These are phyloP conservation scores for Kwoniella pini DNA, from an alignment of 768 basidiomycete genomes.

Conservation along the genomic window DNA sequence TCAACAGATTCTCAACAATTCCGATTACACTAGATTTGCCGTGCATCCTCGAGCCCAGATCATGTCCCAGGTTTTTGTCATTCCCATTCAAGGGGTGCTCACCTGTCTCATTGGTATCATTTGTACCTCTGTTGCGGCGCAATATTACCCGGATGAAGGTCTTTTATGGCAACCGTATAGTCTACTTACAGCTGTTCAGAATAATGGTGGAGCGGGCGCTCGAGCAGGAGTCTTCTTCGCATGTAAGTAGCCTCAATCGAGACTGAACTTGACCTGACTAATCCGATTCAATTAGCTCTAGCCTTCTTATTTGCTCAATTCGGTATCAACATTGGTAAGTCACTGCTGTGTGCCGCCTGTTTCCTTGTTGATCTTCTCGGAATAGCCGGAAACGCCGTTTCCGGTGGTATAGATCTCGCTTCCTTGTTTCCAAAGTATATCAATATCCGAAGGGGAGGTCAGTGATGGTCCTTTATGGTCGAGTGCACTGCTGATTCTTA, in stretches of 20 bases:
- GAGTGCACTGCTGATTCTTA: neutral
- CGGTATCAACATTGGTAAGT: slow-evolving; percentile 36
- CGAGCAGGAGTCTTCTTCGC: slow-evolving; percentile 51
- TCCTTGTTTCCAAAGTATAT: slow-evolving; percentile 33
- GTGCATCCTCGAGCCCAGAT: slow-evolving; percentile 36
- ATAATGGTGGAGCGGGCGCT: slow-evolving; percentile 36
- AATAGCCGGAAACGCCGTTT: slow-evolving; percentile 38
- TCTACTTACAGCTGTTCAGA: slow-evolving; percentile 29
- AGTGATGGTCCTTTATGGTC: neutral
- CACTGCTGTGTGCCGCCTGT: neutral
- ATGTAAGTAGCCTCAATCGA: slow-evolving; percentile 27
- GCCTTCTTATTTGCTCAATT: slow-evolving; percentile 42
- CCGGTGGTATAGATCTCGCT: slow-evolving; percentile 38
- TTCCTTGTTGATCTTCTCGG: neutral
- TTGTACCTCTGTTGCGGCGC: slow-evolving; percentile 42
- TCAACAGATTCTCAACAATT: slow-evolving; percentile 37
- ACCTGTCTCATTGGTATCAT: slow-evolving; percentile 45
- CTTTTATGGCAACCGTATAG: slow-evolving; percentile 42
- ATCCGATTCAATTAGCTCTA: slow-evolving; percentile 27
- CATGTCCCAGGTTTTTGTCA: slow-evolving; percentile 19
- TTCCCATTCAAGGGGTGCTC: slow-evolving; percentile 30
- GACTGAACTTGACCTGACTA: no score
- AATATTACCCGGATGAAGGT: slow-evolving; percentile 40
- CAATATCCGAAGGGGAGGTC: slow-evolving; percentile 31
- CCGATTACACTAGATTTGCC: slow-evolving; percentile 46